These are phyloP conservation scores for Triglochin maritima DNA, from an alignment of 106 monocot genomes.

Conservation along the genomic window DNA sequence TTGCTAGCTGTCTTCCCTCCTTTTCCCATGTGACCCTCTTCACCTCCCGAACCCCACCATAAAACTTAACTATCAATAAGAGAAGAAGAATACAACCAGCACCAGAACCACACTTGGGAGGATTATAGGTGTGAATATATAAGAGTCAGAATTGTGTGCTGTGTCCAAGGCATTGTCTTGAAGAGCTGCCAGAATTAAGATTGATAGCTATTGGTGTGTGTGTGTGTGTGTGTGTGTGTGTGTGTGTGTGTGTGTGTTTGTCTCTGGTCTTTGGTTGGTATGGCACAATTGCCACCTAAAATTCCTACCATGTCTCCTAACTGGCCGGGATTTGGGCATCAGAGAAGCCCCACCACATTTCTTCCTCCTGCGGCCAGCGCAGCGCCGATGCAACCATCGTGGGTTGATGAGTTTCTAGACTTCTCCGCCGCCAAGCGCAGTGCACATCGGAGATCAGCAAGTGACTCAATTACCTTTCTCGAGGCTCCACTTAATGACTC, in stretches of 20 bases:
- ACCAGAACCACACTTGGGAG: not conserved
- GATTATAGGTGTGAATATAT: not conserved
- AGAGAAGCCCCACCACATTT: slow-evolving; percentile 11
- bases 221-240: not conserved
- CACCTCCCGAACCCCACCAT: slow-evolving; percentile 1
- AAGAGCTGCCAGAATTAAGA: no score
- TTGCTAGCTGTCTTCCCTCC: slow-evolving; percentile 21
- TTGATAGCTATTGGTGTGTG: not conserved
- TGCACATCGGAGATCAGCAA: slow-evolving; percentile 50
- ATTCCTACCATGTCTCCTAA: slow-evolving; percentile 30
- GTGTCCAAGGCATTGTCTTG: no score
- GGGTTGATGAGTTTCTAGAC: slow-evolving; percentile 86
- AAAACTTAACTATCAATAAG: not conserved
- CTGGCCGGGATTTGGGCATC: slow-evolving; percentile 26
- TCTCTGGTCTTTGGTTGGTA: slow-evolving; percentile 2
- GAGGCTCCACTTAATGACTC: slow-evolving; percentile 17
- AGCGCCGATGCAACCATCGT: slow-evolving; percentile 19
- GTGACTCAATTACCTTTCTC: slow-evolving; percentile 64
- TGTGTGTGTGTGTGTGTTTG: not conserved
- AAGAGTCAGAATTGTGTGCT: not conserved
- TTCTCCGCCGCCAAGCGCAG: slow-evolving; percentile 59
- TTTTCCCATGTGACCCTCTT: slow-evolving; percentile 15
- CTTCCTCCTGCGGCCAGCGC: slow-evolving; percentile 5
- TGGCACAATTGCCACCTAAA: slow-evolving; percentile 87
- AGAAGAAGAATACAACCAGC: not conserved